A percentile compares a stretch with the other conserved stretches of the same genome.
Conservation (phyloP, 768 basidiomycete genomes). For the Suillus luteus region DNA sequence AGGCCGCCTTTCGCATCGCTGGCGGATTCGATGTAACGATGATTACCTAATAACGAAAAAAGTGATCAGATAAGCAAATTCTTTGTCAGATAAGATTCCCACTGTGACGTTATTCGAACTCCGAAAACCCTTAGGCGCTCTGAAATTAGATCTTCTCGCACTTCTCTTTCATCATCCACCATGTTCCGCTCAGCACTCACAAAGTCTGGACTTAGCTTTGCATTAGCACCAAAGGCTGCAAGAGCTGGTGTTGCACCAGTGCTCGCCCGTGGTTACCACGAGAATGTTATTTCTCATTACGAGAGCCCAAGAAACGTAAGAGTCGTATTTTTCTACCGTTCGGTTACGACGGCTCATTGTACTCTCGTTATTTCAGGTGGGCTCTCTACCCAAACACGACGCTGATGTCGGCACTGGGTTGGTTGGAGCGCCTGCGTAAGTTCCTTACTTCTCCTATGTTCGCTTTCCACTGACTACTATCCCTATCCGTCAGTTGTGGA, state of each 20-base stretch:
- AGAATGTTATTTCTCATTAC: conserved; percentile 97
- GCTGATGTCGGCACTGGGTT: conserved; percentile 94
- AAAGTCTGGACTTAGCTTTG: conserved; percentile 47
- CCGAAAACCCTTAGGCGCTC: conserved; percentile 13
- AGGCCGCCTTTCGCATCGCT: background rate
- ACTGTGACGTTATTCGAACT: conserved; percentile 19
- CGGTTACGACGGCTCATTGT: conserved; percentile 61
- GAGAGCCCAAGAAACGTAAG: conserved; percentile 95
- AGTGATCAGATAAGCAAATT: conserved; percentile 4
- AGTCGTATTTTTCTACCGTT: conserved; percentile 36
- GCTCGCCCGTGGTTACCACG: conserved; percentile 79
- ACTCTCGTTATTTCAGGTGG: conserved; percentile 63
- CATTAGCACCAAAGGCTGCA: conserved; percentile 45
- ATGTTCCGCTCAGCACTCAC: conserved; percentile 72
- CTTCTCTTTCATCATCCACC: conserved; percentile 39
- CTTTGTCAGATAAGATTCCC: conserved; percentile 21
- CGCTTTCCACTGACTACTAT: conserved; percentile 19
- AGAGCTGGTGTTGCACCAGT: conserved; percentile 49
- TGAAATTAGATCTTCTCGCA: conserved; percentile 9
- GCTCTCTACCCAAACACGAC: conserved; percentile 92
- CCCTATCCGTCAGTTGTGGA: conserved; percentile 65
- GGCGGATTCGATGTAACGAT: too few species aligned
- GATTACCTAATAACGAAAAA: background rate
- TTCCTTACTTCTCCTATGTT: conserved; percentile 21
- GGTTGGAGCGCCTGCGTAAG: conserved; percentile 95